These are phyloP conservation scores for Silene noctiflora DNA, from an alignment of 179 eudicot species.

Conservation along the genomic window DNA sequence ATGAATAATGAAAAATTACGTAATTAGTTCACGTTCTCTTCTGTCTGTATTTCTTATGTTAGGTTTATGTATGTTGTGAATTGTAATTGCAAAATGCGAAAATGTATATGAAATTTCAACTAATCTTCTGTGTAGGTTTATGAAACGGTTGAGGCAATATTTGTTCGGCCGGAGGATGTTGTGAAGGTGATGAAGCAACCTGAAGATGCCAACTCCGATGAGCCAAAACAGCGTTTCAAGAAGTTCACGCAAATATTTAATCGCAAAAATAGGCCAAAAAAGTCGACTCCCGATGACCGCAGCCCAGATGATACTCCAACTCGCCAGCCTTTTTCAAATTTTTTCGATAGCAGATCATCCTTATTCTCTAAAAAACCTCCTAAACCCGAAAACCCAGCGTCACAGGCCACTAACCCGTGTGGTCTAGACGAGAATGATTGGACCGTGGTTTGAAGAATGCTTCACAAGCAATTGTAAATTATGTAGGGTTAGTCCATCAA, in stretches of 20 bases:
- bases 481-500: slow-evolving; percentile 24
- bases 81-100: too few species aligned
- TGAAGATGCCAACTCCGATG: slow-evolving; percentile 54
- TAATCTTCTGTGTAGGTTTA: slow-evolving; percentile 54
- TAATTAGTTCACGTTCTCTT: neutral
- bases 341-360: slow-evolving; percentile 47
- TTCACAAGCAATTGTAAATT: slow-evolving; percentile 26
- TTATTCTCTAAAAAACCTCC: slow-evolving; percentile 90
- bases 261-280: slow-evolving; percentile 44
- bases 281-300: slow-evolving; percentile 34
- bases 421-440: slow-evolving; percentile 52
- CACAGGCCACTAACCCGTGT: slow-evolving; percentile 38
- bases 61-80: neutral
- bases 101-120: neutral
- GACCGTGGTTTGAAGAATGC: slow-evolving; percentile 51
- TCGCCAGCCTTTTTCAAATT: slow-evolving; percentile 55
- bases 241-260: slow-evolving; percentile 60
- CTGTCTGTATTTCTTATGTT: too few species aligned
- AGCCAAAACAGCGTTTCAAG: slow-evolving; percentile 59
- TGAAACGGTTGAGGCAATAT: slow-evolving; percentile 74
- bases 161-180: slow-evolving; percentile 63
- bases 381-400: slow-evolving; percentile 40
- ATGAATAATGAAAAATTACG: neutral
- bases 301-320: slow-evolving; percentile 40
- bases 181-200: slow-evolving; percentile 55